Base-by-base conservation (phyloP, 2,329 filamentous ascomycete species). In the Neopestalotiopsis sp. region DNA sequence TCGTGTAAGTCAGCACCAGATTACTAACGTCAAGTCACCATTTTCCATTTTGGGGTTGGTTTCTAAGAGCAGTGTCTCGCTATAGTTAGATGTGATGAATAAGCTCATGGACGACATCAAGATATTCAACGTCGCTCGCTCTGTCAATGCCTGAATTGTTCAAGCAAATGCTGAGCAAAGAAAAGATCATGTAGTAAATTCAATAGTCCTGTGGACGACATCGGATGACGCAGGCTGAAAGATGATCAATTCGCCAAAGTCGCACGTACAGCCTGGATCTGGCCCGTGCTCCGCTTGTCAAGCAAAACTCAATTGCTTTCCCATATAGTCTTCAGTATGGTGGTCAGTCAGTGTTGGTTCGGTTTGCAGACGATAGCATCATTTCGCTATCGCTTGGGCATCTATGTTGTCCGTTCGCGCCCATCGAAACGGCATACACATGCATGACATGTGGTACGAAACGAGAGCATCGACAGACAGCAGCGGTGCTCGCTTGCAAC, bases 1-100 rank as follows among this genome's bases (percentile, higher is more conserved):
- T 14, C 61, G 10, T 17, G 20, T 28, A 42, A 20, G 30, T 38
- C 59, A 12, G 9, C 32, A 20, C 17, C 30, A 42, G 17, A 65
- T 65, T 65, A 49, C n/a, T 65, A 34, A 66, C 6, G 45, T 14
- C 32, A 7, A 32, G 32, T 28, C 59, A 71, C 72, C 73, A 70
- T 72, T 72, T 72, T 72, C 71, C 71, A 62, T 13, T 73, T 72
- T 69, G 17, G 73, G 73, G 68, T 71, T 69, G 68, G 34, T 20
- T 9, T 20, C n/a, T 34, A 61, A 10, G 24, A 59, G 45, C 45
- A 20, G 9, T 7, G n/a, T n/a, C 9, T 52, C n/a, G 20, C 17
- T 17, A 20, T n/a, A 17, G 9, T 17, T 52, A 52, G 6, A 10
- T 38, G 10, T 17, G 45, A 52, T n/a, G 45, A 24, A 52, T 52